A percentile compares a stretch with the other conserved stretches of the same genome.
phyloP scores from a whole-genome alignment of 2,329 filamentous ascomycete genomes.

The Periconia macrospinosa region DNA sequence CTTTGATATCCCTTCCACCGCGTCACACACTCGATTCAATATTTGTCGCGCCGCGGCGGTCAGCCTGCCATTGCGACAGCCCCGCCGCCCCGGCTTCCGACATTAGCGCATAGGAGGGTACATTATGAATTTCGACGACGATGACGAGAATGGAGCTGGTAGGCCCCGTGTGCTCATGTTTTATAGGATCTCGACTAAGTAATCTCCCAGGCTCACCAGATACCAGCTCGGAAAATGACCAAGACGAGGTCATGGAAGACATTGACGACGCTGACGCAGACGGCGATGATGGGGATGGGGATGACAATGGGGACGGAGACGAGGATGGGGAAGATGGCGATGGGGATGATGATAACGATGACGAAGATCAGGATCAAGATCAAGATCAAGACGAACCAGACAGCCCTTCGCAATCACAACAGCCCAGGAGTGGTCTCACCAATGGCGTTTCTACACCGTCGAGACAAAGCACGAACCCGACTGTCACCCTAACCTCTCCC shows the following conservation, averaged over 20 bases:
- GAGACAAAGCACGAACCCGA: constrained; percentile 45
- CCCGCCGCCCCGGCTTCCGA: background rate
- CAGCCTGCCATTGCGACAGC: background rate
- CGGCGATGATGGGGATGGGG: constrained; percentile 45
- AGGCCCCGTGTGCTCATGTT: constrained; percentile 8
- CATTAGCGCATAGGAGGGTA: constrained; percentile 8
- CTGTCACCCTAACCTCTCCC: constrained; percentile 52
- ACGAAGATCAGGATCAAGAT: constrained; percentile 43
- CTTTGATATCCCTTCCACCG: background rate
- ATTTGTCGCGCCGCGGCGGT: background rate
- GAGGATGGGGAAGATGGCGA: constrained; percentile 45
- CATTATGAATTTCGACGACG: constrained; percentile 51
- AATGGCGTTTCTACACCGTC: constrained; percentile 28
- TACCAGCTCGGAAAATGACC: constrained; percentile 46
- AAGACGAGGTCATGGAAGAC: constrained; percentile 50
- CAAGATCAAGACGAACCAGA: constrained; percentile 51
- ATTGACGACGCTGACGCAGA: constrained; percentile 43
- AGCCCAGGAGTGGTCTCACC: constrained; percentile 27
- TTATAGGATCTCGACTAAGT: constrained; percentile 8
- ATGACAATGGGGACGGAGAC: constrained; percentile 45
- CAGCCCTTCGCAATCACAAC: constrained; percentile 46
- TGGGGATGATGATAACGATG: constrained; percentile 37
- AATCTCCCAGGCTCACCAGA: constrained; percentile 38
- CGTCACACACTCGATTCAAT: too few species aligned
- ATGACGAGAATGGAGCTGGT: constrained; percentile 46